Evolutionary conservation across 1,139 yeast genomes (phyloP).

Genomic region (Magnusiomyces suaveolens): DNA sequence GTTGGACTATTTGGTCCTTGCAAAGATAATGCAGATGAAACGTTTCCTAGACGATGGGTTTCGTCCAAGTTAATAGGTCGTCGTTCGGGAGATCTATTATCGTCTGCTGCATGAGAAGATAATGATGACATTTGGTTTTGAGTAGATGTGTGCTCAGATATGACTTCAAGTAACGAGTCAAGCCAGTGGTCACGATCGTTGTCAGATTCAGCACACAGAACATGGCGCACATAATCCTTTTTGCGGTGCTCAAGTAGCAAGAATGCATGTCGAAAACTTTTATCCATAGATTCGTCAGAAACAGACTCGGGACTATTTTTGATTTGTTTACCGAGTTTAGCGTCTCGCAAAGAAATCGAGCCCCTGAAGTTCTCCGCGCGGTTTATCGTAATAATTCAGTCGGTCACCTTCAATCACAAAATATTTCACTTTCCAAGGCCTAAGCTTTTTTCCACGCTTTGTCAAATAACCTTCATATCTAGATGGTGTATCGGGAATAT

Average conservation of each 20-base stretch:
- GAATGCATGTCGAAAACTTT: conserved; percentile 69
- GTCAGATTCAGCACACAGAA: conserved; percentile 75
- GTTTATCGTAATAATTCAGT: conserved; percentile 51
- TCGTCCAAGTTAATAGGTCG: conserved; percentile 5
- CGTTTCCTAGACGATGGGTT: neutral
- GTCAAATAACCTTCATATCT: conserved; percentile 61
- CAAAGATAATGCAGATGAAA: neutral
- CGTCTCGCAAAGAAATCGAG: conserved; percentile 45
- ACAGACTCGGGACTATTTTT: conserved; percentile 22
- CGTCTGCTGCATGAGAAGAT: neutral
- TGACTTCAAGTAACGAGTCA: conserved; percentile 44
- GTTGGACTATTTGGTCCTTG: neutral
- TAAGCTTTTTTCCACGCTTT: conserved; percentile 52
- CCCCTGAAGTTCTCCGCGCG: conserved; percentile 52
- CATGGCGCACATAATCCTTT: conserved; percentile 50
- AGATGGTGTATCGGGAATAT: conserved; percentile 48
- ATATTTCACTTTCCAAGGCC: conserved; percentile 66
- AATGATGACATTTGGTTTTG: neutral
- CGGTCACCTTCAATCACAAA: conserved; percentile 60
- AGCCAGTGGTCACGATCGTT: conserved; percentile 77
- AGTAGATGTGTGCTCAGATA: conserved; percentile 14
- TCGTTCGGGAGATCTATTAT: neutral
- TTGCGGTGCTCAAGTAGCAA: conserved; percentile 57
- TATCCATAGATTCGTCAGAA: conserved; percentile 43
- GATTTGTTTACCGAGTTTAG: conserved; percentile 59